Conservation (phyloP, 202 grass and related monocot species). For the Bolboschoenoplectus hybrid region DNA sequence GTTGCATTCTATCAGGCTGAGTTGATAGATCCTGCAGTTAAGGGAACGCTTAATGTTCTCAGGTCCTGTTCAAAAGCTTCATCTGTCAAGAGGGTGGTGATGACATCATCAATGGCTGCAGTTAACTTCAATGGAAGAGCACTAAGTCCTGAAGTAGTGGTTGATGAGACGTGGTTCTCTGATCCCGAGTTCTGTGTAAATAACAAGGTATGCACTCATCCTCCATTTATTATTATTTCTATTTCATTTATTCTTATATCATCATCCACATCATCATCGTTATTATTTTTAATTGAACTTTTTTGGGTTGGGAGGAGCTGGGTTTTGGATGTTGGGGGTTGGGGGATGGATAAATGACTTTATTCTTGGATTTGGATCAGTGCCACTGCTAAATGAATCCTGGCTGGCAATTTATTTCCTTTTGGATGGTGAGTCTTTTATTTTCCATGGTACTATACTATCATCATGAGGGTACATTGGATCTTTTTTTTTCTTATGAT, state of each 20-base stretch:
- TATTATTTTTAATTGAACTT: no score
- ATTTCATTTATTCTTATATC: no score
- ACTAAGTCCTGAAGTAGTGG: constrained; percentile 43
- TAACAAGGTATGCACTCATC: constrained; percentile 33
- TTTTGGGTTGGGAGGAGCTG: no score
- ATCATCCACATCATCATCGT: no score
- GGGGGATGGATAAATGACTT: no score
- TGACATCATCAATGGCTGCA: constrained; percentile 62
- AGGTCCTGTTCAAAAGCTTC: constrained; percentile 50
- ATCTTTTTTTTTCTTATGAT: background rate
- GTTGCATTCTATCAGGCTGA: constrained; percentile 38
- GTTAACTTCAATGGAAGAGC: constrained; percentile 46
- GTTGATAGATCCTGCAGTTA: constrained; percentile 61
- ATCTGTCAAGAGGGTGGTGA: constrained; percentile 55
- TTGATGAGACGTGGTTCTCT: constrained; percentile 57
- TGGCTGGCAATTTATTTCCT: no score
- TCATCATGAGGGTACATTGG: no score
- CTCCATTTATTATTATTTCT: background rate
- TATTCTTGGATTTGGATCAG: no score
- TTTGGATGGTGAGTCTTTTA: no score
- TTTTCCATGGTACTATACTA: no score
- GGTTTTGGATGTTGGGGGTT: no score
- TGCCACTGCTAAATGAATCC: no score
- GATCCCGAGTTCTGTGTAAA: constrained; percentile 48
- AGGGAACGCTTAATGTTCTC: constrained; percentile 65